These are phyloP conservation scores for Leucaena leucocephala DNA, from an alignment of 306 rosid species.

Conservation along the genomic window DNA sequence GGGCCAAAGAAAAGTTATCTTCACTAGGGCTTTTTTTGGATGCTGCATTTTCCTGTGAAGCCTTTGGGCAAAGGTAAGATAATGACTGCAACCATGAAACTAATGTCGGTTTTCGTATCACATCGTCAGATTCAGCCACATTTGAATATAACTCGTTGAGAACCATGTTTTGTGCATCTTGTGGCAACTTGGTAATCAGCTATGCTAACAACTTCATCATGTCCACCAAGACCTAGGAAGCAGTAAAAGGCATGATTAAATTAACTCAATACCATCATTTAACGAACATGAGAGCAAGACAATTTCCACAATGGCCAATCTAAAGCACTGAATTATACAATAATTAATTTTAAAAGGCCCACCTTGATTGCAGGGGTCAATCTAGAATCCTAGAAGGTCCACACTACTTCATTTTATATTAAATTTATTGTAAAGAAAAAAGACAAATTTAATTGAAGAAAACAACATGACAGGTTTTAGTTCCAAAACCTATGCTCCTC, in stretches of 20 bases:
- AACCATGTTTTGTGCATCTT: slow-evolving; percentile 70
- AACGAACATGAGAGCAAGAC: slow-evolving; percentile 4
- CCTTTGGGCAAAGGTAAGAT: slow-evolving; percentile 73
- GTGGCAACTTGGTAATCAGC: slow-evolving; percentile 63
- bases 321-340: slow-evolving; percentile 23
- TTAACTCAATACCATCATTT: slow-evolving; percentile 26
- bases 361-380: slow-evolving; percentile 23
- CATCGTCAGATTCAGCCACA: slow-evolving; percentile 94
- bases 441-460: not conserved
- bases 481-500: not conserved
- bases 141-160: slow-evolving; percentile 78
- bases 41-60: slow-evolving; percentile 41
- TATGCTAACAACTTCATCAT: slow-evolving; percentile 84
- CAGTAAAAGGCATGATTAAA: slow-evolving; percentile 27
- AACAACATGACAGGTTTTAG: not conserved
- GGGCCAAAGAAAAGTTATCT: slow-evolving; percentile 28
- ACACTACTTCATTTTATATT: slow-evolving; percentile 24
- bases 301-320: slow-evolving; percentile 20
- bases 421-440: not conserved
- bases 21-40: slow-evolving; percentile 41
- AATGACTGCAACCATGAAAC: slow-evolving; percentile 97
- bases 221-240: slow-evolving; percentile 75
- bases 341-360: not conserved
- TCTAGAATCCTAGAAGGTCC: slow-evolving; percentile 9
- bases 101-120: slow-evolving; percentile 72